These are phyloP conservation scores for Amylostereum areolatum DNA, from an alignment of 1,284 basidiomycete genomes.

Conservation along the genomic window DNA sequence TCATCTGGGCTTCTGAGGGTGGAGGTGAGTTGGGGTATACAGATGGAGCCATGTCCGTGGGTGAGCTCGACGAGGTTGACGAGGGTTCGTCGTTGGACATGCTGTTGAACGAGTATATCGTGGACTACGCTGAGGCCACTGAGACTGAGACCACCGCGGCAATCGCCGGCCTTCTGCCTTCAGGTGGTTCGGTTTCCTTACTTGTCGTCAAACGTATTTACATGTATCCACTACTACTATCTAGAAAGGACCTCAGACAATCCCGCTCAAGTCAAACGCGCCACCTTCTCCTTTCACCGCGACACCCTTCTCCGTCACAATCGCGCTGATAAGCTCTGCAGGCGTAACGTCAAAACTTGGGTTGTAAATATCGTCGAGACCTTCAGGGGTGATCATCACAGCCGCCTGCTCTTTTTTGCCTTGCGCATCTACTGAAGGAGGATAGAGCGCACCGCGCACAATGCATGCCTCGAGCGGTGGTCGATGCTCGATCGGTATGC, in stretches of 20 bases:
- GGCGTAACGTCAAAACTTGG: conserved; percentile 94
- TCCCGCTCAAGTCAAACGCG: conserved; percentile 47
- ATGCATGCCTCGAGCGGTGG: conserved; percentile 82
- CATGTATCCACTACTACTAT: too few species aligned
- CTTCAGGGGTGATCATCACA: conserved; percentile 70
- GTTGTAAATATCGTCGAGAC: conserved; percentile 73
- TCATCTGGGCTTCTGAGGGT: too few species aligned
- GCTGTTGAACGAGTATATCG: too few species aligned
- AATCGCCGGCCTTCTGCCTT: too few species aligned
- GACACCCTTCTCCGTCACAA: conserved; percentile 87
- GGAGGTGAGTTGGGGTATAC: too few species aligned
- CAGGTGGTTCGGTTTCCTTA: too few species aligned
- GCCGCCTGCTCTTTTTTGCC: conserved; percentile 51
- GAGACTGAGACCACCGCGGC: too few species aligned
- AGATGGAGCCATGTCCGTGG: too few species aligned
- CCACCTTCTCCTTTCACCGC: conserved; percentile 55
- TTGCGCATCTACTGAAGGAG: conserved; percentile 32
- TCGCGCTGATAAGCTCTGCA: conserved; percentile 75
- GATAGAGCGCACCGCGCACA: conserved; percentile 72
- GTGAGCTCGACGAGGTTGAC: too few species aligned
- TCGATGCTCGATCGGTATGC: conserved; percentile 89
- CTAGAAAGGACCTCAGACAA: conserved; percentile 31
- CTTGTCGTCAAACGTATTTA: too few species aligned
- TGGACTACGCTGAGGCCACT: too few species aligned
- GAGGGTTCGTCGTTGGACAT: too few species aligned